Percentiles rank a stretch among this genome's conserved stretches.
These are phyloP conservation scores for Allantophomopsis lycopodina DNA, from an alignment of 2,329 filamentous ascomycete species.

Conservation along the genomic window DNA sequence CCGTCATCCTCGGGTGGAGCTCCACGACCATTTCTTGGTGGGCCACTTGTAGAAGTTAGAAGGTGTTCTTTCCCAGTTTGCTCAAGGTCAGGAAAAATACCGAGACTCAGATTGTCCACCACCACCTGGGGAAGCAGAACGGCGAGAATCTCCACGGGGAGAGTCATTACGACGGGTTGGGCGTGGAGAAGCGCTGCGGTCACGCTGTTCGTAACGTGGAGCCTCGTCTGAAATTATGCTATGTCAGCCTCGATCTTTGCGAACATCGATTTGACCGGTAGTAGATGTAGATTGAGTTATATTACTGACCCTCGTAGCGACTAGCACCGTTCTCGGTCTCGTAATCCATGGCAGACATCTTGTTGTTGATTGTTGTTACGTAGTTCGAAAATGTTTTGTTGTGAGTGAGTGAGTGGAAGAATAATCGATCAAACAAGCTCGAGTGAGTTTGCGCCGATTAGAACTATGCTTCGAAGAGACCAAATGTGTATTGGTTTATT, in stretches of 20 bases:
- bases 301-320: constrained; percentile 43
- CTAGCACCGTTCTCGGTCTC: constrained; percentile 52
- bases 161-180: constrained; percentile 39
- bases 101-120: constrained; percentile 30
- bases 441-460: no score
- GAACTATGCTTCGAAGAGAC: no score
- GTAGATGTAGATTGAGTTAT: neutral
- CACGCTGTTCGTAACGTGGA: constrained; percentile 48
- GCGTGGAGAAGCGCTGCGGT: constrained; percentile 52
- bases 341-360: constrained; percentile 52
- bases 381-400: neutral
- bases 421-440: neutral
- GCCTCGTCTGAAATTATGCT: constrained; percentile 36
- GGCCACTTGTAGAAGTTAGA: constrained; percentile 18
- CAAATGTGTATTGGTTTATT: no score
- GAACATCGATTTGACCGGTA: neutral
- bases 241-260: constrained; percentile 6
- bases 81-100: constrained; percentile 18
- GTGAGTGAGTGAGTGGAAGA: neutral
- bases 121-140: constrained; percentile 46
- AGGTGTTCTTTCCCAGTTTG: neutral
- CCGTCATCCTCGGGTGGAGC: constrained; percentile 51
- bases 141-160: constrained; percentile 41
- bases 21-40: constrained; percentile 36
- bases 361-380: neutral